Base-by-base conservation (phyloP, 2,329 filamentous ascomycete genomes). In the Scedosporium minutisporum region DNA sequence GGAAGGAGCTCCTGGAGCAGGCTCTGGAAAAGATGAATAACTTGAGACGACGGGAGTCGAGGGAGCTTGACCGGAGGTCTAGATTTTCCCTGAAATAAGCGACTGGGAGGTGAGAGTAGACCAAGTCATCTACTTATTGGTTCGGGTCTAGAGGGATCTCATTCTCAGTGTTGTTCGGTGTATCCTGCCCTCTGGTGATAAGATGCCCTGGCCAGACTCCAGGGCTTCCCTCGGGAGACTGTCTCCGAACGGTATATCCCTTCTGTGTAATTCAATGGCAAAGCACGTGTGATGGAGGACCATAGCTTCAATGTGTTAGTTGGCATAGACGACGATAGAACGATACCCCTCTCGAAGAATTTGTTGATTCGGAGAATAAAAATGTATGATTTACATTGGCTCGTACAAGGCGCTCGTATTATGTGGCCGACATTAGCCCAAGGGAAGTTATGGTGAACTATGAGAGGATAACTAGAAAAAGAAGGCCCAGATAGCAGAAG, bases 1-100 rank as follows among this genome's bases (percentile, higher is more conserved):
- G 93, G 67, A 99, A 99, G 76, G 93, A 97, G 70, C 80, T 97
- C 64, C 82, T 99, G 4, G 93, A 99, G 77, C 80, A 97, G 63
- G 95, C 96, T 4, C 80, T 99, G 33, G 89, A 91, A 72, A 97
- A 99, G 81, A 97, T 99, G 85, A 93, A 97, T 73, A 89, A 90
- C 63, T 76, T 99, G 69, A 82, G 90, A 64, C 88, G 93, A 69
- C 79, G 99, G 7, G 93, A 97, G 70, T n/a, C 23, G 38, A 51
- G 25, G 38, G 29, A 63, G 61, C 58, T 21, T 25, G 63, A 46
- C 61, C 62, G 51, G 23, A 65, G 63, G n/a, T 62, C 63, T 16
- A 61, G 62, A 57, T 63, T 61, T 7, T 57, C 62, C 25, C 59
- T 62, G 62, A 65, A 62, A 53, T 62, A 29, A 42, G 57, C 29